Evolutionary conservation across 192 early-diverging fungal species (phyloP).

Genomic region (Rhizophlyctis rosea): DNA sequence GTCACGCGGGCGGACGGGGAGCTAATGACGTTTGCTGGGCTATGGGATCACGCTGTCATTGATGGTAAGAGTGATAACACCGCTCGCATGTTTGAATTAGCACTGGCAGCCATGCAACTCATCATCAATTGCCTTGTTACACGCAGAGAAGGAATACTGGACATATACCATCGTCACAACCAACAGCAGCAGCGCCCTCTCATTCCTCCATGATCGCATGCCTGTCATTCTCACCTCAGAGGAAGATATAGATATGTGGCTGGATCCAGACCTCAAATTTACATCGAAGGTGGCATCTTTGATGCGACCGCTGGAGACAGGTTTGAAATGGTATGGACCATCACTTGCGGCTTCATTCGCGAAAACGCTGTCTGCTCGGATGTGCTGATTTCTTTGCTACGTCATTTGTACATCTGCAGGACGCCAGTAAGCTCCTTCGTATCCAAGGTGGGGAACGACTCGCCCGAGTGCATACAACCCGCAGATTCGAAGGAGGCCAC

Average conservation of each 20-base stretch:
- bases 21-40: constrained; percentile 34
- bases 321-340: constrained; percentile 33
- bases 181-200: constrained; percentile 24
- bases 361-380: not conserved
- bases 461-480: constrained; percentile 30
- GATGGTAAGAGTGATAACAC: constrained; percentile 33
- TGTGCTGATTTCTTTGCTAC: not conserved
- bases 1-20: constrained; percentile 17
- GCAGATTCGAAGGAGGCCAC: constrained; percentile 1
- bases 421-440: constrained; percentile 21
- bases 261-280: constrained; percentile 33
- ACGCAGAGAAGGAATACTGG: constrained; percentile 20
- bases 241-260: constrained; percentile 35
- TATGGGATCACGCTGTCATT: constrained; percentile 64
- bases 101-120: too few relatives aligned
- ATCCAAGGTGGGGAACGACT: constrained; percentile 31
- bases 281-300: constrained; percentile 16
- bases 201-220: constrained; percentile 58
- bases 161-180: constrained; percentile 52
- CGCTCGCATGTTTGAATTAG: too few relatives aligned
- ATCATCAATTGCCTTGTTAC: too few relatives aligned
- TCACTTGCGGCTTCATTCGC: not conserved
- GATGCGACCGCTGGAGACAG: constrained; percentile 30
- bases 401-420: constrained; percentile 7
- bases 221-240: constrained; percentile 33